Evolutionary conservation across 768 basidiomycete genomes (phyloP).

Genomic region (Russula abietina): DNA sequence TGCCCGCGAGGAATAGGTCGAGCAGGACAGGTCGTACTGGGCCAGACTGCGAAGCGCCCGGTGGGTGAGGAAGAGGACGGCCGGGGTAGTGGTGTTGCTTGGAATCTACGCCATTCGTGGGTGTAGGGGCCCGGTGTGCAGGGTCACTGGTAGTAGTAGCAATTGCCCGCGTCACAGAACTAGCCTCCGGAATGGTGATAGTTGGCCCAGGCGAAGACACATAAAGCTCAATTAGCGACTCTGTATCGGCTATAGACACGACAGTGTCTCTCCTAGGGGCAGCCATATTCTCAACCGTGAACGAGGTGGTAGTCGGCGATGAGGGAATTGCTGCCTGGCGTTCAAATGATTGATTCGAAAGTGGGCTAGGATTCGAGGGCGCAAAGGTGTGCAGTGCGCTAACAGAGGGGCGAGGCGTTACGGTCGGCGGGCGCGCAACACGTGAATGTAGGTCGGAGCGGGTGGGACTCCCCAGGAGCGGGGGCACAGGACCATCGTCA

Average conservation of each 20-base stretch:
- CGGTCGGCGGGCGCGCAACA: not conserved
- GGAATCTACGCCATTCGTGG: not conserved
- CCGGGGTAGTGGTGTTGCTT: slow-evolving; percentile 22
- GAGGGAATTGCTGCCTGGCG: not conserved
- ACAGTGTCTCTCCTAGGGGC: slow-evolving; percentile 12
- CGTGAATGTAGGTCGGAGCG: slow-evolving; percentile 13
- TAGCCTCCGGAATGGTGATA: not conserved
- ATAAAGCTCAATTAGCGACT: slow-evolving; percentile 25
- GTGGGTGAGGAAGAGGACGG: slow-evolving; percentile 24
- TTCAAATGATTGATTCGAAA: slow-evolving; percentile 22
- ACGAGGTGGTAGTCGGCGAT: not conserved
- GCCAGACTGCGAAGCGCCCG: slow-evolving; percentile 13
- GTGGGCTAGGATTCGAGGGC: slow-evolving; percentile 24
- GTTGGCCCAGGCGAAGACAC: slow-evolving; percentile 15
- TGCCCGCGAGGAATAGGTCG: slow-evolving; percentile 18
- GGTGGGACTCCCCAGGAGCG: slow-evolving; percentile 5
- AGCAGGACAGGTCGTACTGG: slow-evolving; percentile 20
- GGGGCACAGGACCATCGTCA: slow-evolving; percentile 18
- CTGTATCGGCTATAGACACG: slow-evolving; percentile 20
- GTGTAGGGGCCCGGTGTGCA: not conserved
- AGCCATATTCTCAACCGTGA: not conserved
- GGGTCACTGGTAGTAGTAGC: not conserved
- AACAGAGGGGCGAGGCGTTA: slow-evolving; percentile 12
- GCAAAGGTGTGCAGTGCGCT: slow-evolving; percentile 15
- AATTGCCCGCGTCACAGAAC: not conserved